phyloP scores from a whole-genome alignment of 139 green algal species.

The Bryopsis sp. region DNA sequence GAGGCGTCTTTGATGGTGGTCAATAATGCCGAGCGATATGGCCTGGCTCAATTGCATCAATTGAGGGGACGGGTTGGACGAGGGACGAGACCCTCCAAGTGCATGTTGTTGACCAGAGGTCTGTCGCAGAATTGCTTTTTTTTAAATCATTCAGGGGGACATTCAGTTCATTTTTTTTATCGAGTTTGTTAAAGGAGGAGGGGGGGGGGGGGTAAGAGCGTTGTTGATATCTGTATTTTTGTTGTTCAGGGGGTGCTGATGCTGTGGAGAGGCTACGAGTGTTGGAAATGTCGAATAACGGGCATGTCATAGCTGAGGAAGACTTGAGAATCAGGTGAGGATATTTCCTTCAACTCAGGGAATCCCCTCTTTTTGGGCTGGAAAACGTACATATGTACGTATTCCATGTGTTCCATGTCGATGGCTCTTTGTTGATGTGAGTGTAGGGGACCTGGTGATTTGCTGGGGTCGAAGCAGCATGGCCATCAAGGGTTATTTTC shows the following conservation, averaged over 20 bases:
- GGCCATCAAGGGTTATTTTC: conserved; percentile 20
- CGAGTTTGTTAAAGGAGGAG: no score
- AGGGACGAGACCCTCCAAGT: conserved; percentile 23
- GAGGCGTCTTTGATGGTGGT: conserved; percentile 84
- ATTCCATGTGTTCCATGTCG: background rate
- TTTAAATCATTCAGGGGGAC: background rate
- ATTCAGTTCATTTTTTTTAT: no score
- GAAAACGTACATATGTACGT: background rate
- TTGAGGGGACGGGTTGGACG: conserved; percentile 76
- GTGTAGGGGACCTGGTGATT: conserved; percentile 48
- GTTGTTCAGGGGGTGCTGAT: no score
- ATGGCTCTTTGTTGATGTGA: background rate
- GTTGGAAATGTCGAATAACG: conserved; percentile 50
- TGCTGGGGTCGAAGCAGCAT: conserved; percentile 60
- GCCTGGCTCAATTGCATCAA: conserved; percentile 91
- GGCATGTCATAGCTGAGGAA: conserved; percentile 68
- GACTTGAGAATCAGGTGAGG: conserved; percentile 57
- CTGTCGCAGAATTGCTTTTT: background rate
- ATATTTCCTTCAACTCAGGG: background rate
- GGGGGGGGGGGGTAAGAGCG: no score
- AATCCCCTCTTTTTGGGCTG: background rate
- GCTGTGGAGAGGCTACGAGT: conserved; percentile 29
- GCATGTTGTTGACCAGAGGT: conserved; percentile 9
- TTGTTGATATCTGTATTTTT: no score
- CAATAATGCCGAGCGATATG: conserved; percentile 90